Evolutionary conservation across 2,329 filamentous ascomycete species (phyloP).

Genomic region (Ceratocystis cacaofunesta): DNA sequence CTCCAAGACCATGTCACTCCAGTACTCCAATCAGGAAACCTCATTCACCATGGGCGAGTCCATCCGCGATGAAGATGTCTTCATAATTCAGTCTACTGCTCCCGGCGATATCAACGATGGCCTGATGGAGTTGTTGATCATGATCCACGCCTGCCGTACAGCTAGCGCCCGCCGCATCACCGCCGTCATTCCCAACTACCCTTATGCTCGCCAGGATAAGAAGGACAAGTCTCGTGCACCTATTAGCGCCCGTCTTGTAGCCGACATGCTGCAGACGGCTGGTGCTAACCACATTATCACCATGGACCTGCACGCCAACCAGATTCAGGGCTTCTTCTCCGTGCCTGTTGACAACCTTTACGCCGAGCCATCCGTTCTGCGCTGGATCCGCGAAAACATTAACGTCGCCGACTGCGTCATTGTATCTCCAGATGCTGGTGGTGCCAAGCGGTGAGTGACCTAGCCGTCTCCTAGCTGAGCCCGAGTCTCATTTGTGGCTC

Average conservation of each 20-base stretch:
- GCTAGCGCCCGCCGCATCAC: constrained; percentile 70
- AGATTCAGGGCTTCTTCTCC: constrained; percentile 95
- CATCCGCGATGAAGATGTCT: constrained; percentile 90
- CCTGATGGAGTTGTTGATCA: constrained; percentile 94
- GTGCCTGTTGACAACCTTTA: constrained; percentile 65
- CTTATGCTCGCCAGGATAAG: constrained; percentile 93
- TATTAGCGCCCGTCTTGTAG: constrained; percentile 88
- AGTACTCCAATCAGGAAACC: constrained; percentile 78
- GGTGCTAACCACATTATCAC: constrained; percentile 60
- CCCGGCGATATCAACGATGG: constrained; percentile 96
- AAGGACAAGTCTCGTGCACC: constrained; percentile 90
- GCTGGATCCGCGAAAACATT: constrained; percentile 82
- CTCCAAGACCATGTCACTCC: constrained; percentile 64
- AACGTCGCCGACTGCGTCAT: constrained; percentile 75
- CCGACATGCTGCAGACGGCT: constrained; percentile 92
- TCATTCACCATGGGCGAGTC: constrained; percentile 91
- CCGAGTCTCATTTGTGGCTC: too few relatives aligned
- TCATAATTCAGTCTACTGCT: constrained; percentile 88
- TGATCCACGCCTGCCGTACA: constrained; percentile 79
- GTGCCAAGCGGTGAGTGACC: constrained; percentile 53
- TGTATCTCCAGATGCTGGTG: constrained; percentile 86
- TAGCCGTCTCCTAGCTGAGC: too few relatives aligned
- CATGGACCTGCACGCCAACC: constrained; percentile 87
- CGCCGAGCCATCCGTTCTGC: constrained; percentile 78
- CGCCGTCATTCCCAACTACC: constrained; percentile 89